A percentile compares a stretch with the other conserved stretches of the same genome.
These are phyloP conservation scores for Jamesozyma hellenica DNA, from an alignment of 805 yeast genomes.

Conservation along the genomic window DNA sequence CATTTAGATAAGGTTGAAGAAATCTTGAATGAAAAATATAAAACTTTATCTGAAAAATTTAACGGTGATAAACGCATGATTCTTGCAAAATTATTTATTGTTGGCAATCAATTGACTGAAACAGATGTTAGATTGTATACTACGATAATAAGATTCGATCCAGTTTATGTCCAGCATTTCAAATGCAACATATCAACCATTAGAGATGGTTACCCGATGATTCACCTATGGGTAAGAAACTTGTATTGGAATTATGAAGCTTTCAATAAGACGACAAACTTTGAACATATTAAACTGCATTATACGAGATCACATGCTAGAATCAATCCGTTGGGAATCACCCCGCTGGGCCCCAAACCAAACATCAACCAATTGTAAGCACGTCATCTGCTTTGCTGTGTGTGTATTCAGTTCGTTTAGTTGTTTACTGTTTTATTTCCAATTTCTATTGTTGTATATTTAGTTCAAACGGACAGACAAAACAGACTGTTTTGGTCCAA, in stretches of 20 bases:
- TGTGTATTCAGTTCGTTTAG: no score
- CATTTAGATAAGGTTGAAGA: conserved; percentile 64
- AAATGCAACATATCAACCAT: conserved; percentile 82
- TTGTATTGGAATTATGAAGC: conserved; percentile 73
- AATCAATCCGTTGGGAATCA: conserved; percentile 73
- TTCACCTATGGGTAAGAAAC: conserved; percentile 71
- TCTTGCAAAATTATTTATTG: conserved; percentile 33
- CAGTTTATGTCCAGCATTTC: conserved; percentile 91
- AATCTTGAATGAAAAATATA: conserved; percentile 41
- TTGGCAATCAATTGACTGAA: conserved; percentile 68
- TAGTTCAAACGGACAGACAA: no score
- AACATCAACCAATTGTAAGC: conserved; percentile 44
- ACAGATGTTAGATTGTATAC: conserved; percentile 84
- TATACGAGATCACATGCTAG: conserved; percentile 77
- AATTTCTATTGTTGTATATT: no score
- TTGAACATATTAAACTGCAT: conserved; percentile 84
- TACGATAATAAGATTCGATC: conserved; percentile 83
- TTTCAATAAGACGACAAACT: conserved; percentile 69
- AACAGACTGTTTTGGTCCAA: no score
- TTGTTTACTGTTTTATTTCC: no score
- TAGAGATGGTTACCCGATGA: conserved; percentile 64
- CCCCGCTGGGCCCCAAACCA: conserved; percentile 85
- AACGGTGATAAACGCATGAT: conserved; percentile 12
- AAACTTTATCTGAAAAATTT: conserved; percentile 33
- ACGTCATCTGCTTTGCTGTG: no score